These are phyloP conservation scores for Dothideomycetes sp. DNA, from an alignment of 2,329 filamentous ascomycete genomes.

Conservation along the genomic window DNA sequence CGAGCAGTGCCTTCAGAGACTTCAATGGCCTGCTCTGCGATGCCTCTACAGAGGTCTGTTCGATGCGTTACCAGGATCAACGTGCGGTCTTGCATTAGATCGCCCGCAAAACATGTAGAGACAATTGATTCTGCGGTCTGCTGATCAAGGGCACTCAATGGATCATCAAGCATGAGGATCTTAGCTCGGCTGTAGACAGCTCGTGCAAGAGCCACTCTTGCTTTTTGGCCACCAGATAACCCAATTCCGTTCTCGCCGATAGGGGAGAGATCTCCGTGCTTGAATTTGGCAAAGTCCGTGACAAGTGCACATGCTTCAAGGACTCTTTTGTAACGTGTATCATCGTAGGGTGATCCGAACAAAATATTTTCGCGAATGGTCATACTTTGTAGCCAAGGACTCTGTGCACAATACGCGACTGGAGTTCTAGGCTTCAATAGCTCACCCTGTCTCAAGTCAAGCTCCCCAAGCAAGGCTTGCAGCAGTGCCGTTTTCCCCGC, in stretches of 20 bases:
- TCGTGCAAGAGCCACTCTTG: constrained; percentile 36
- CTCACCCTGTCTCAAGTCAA: constrained; percentile 41
- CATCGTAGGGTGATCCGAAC: constrained; percentile 57
- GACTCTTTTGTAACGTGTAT: constrained; percentile 57
- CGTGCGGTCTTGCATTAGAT: constrained; percentile 41
- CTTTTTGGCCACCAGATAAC: constrained; percentile 37
- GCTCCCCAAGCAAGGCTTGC: constrained; percentile 48
- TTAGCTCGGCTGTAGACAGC: constrained; percentile 35
- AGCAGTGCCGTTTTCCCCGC: constrained; percentile 53
- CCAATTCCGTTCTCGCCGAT: constrained; percentile 36
- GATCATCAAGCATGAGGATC: constrained; percentile 37
- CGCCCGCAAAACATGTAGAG: constrained; percentile 44
- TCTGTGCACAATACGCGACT: constrained; percentile 54
- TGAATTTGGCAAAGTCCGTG: constrained; percentile 51
- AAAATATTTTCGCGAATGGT: constrained; percentile 58
- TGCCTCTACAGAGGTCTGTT: constrained; percentile 57
- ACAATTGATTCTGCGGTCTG: constrained; percentile 54
- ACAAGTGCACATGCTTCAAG: constrained; percentile 52
- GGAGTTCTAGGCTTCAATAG: constrained; percentile 43
- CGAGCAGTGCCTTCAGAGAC: constrained; percentile 49
- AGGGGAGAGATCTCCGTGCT: constrained; percentile 49
- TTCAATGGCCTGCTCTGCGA: constrained; percentile 65
- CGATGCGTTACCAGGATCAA: constrained; percentile 54
- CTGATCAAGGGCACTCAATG: constrained; percentile 40
- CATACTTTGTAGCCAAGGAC: constrained; percentile 60